Evolutionary conservation across 257 asterid species (phyloP).

Genomic region (Gardenia jasminoides): DNA sequence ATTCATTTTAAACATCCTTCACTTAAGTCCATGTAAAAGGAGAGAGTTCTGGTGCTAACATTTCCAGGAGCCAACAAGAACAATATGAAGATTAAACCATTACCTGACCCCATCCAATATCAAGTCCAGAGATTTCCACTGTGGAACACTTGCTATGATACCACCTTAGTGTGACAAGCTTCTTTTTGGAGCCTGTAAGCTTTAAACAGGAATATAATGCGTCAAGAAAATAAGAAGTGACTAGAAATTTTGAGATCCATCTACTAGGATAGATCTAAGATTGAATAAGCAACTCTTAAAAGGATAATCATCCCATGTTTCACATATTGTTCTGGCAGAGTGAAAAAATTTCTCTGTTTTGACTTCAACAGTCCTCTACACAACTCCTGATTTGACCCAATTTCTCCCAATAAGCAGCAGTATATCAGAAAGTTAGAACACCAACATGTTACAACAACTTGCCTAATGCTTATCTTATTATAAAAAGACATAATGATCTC

Average conservation of each 20-base stretch:
- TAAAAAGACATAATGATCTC: background rate
- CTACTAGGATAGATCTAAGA: background rate
- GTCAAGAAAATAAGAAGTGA: slow-evolving; percentile 1
- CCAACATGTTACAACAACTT: background rate
- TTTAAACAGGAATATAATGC: slow-evolving; percentile 34
- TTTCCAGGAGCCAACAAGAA: background rate
- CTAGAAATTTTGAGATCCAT: background rate
- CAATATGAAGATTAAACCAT: slow-evolving; percentile 13
- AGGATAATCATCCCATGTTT: background rate
- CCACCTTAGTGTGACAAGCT: slow-evolving; percentile 75
- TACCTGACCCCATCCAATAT: slow-evolving; percentile 99
- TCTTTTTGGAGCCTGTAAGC: slow-evolving; percentile 78
- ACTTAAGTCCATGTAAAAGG: background rate
- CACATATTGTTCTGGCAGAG: background rate
- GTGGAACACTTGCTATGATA: slow-evolving; percentile 37
- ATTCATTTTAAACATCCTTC: background rate
- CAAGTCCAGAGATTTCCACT: slow-evolving; percentile 92
- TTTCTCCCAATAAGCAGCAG: background rate
- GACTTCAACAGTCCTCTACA: background rate
- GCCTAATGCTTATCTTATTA: background rate
- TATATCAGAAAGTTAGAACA: background rate
- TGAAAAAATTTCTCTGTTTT: background rate
- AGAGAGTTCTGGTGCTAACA: background rate
- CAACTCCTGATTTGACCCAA: background rate
- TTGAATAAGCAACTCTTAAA: background rate